phyloP scores from a whole-genome alignment of 805 yeast genomes.

The Wickerhamomyces tratensis region DNA sequence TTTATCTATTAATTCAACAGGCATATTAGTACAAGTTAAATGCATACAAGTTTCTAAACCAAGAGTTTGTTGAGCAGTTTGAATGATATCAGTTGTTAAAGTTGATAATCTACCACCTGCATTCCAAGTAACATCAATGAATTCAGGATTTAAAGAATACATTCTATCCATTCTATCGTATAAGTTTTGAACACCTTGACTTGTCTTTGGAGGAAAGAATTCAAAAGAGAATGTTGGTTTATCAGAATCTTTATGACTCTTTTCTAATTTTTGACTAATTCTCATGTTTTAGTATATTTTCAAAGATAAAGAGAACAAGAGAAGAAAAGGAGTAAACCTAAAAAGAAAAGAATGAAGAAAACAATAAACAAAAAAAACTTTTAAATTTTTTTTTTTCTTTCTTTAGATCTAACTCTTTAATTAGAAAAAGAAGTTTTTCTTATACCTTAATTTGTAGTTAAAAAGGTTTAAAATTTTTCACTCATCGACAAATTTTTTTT shows the following conservation, averaged over 20 bases:
- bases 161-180: conserved; percentile 97
- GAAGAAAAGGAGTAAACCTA: too few relatives aligned
- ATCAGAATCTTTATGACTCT: conserved; percentile 18
- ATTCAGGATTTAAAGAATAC: conserved; percentile 85
- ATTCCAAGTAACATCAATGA: conserved; percentile 96
- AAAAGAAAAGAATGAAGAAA: too few relatives aligned
- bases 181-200: conserved; percentile 92
- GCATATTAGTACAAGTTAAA: conserved; percentile 94
- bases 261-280: conserved; percentile 28
- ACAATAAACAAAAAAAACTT: too few relatives aligned
- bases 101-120: conserved; percentile 89
- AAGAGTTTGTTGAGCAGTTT: conserved; percentile 80
- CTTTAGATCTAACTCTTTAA: too few relatives aligned
- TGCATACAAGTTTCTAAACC: conserved; percentile 98
- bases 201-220: conserved; percentile 94
- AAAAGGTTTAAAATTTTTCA: too few relatives aligned
- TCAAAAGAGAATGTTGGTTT: conserved; percentile 86
- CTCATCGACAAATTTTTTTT: too few relatives aligned
- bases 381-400: too few relatives aligned
- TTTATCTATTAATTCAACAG: conserved; percentile 64
- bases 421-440: too few relatives aligned
- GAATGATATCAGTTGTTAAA: conserved; percentile 84
- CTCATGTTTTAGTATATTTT: conserved; percentile 18
- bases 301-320: too few relatives aligned
- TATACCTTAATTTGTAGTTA: too few relatives aligned